Evolutionary conservation across 1,139 yeast genomes (phyloP).

Genomic region (Schwanniomyces etchellsii): DNA sequence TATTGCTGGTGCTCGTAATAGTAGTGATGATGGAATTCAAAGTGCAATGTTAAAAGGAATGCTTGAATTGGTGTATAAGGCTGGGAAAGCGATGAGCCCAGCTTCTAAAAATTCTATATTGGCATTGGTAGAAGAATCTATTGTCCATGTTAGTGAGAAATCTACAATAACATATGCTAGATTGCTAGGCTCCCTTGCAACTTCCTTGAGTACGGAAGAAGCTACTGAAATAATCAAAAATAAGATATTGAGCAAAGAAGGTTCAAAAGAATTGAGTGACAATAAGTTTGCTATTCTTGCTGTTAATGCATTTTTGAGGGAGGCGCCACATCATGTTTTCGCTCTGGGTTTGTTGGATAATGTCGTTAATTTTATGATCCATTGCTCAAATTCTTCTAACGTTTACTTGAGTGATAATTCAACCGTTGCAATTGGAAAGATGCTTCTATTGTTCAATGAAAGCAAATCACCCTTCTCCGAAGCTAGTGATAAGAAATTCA

Average conservation of each 20-base stretch:
- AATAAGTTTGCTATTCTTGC: conserved; percentile 63
- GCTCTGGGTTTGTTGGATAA: conserved; percentile 44
- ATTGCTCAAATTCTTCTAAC: conserved; percentile 39
- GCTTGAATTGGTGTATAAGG: conserved; percentile 74
- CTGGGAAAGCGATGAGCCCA: conserved; percentile 75
- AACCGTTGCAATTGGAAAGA: conserved; percentile 77
- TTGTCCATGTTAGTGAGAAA: conserved; percentile 45
- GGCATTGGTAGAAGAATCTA: conserved; percentile 72
- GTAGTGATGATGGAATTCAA: conserved; percentile 59
- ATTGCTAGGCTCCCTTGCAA: conserved; percentile 71
- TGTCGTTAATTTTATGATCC: conserved; percentile 41
- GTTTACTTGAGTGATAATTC: conserved; percentile 73
- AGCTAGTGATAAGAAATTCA: conserved; percentile 19
- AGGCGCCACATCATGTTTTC: conserved; percentile 62
- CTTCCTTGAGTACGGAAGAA: conserved; percentile 60
- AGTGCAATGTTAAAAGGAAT: conserved; percentile 83
- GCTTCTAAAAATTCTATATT: conserved; percentile 64
- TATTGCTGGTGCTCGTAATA: conserved; percentile 64
- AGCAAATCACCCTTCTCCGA: conserved; percentile 32
- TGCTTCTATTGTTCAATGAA: conserved; percentile 49
- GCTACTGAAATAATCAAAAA: conserved; percentile 54
- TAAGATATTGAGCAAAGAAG: conserved; percentile 51
- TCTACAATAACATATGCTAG: conserved; percentile 72
- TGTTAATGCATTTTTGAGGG: conserved; percentile 73
- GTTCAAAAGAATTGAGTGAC: conserved; percentile 30